Percentiles rank a stretch among this genome's conserved stretches.
These are phyloP conservation scores for Knoxdaviesia capensis DNA, from an alignment of 2,329 filamentous ascomycete species.

Conservation along the genomic window DNA sequence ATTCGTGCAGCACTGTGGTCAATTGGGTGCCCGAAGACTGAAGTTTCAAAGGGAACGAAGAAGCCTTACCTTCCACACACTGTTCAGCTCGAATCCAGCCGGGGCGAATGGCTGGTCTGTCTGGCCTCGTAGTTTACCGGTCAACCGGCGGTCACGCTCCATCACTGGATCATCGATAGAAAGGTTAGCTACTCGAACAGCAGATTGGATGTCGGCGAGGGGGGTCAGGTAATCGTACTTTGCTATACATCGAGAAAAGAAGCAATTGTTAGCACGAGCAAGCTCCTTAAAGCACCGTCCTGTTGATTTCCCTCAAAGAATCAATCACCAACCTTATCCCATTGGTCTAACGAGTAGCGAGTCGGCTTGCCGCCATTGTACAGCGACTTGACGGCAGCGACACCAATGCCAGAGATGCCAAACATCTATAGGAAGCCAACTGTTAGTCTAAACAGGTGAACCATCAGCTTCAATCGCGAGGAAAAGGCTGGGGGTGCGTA, in stretches of 20 bases:
- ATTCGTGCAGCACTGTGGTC: slow-evolving; percentile 8
- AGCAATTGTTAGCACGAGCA: too few species aligned
- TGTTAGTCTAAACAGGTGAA: slow-evolving; percentile 7
- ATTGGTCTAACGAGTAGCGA: slow-evolving; percentile 39
- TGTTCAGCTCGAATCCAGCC: slow-evolving; percentile 39
- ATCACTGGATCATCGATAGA: slow-evolving; percentile 29
- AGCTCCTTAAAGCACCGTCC: too few species aligned
- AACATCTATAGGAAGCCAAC: slow-evolving; percentile 32
- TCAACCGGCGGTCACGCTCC: slow-evolving; percentile 41
- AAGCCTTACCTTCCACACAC: slow-evolving; percentile 38
- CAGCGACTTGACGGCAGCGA: slow-evolving; percentile 34
- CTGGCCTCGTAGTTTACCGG: slow-evolving; percentile 37
- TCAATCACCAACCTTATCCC: slow-evolving; percentile 32
- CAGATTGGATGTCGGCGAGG: too few species aligned
- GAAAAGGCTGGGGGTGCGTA: slow-evolving; percentile 17
- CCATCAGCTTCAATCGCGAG: slow-evolving; percentile 1
- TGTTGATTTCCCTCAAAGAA: too few species aligned
- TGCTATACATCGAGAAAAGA: too few species aligned
- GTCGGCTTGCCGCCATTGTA: slow-evolving; percentile 40
- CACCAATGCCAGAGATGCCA: slow-evolving; percentile 34
- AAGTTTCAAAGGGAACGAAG: neutral
- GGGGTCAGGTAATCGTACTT: too few species aligned
- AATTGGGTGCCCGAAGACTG: slow-evolving; percentile 1
- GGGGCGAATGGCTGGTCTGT: slow-evolving; percentile 33
- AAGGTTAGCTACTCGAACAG: neutral